Conservation (phyloP, 208 protist species). For the Acanthamoeba healyi region DNA sequence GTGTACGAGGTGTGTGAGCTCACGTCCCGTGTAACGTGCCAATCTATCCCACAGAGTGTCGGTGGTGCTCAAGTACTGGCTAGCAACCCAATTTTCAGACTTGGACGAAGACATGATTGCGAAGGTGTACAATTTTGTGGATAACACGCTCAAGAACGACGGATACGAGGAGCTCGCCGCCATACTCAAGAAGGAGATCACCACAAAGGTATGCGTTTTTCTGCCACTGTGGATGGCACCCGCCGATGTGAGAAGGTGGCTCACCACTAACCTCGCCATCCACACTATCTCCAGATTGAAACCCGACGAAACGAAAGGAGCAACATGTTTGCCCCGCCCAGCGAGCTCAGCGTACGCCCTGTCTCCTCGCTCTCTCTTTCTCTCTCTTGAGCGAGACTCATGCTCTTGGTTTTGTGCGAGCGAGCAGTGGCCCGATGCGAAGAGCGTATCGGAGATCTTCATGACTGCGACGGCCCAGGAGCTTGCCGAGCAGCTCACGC, state of each 20-base stretch:
- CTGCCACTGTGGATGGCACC: not conserved
- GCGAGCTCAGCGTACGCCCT: slow-evolving; percentile 20
- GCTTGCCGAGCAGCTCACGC: slow-evolving; percentile 84
- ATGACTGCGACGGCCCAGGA: slow-evolving; percentile 66
- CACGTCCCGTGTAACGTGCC: too few relatives aligned
- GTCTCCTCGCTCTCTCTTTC: not conserved
- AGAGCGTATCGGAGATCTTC: slow-evolving; percentile 52
- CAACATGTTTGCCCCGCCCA: slow-evolving; percentile 59
- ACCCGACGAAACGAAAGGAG: slow-evolving; percentile 63
- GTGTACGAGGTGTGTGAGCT: too few relatives aligned
- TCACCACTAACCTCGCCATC: not conserved
- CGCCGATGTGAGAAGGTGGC: too few relatives aligned
- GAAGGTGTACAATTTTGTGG: slow-evolving; percentile 81
- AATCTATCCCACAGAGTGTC: slow-evolving; percentile 74
- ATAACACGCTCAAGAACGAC: slow-evolving; percentile 79
- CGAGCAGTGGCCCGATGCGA: slow-evolving; percentile 26
- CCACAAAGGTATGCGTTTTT: slow-evolving; percentile 23
- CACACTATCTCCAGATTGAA: slow-evolving; percentile 47
- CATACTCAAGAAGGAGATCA: slow-evolving; percentile 71
- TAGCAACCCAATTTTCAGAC: slow-evolving; percentile 83
- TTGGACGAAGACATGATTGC: slow-evolving; percentile 83
- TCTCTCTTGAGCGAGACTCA: too few relatives aligned
- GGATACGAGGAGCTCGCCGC: slow-evolving; percentile 77
- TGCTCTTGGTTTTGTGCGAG: not conserved
- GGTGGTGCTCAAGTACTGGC: slow-evolving; percentile 87